Evolutionary conservation across 106 monocot species (phyloP), one percentile per base, ranked within the genome.

Genomic region (Acorus calamus): DNA sequence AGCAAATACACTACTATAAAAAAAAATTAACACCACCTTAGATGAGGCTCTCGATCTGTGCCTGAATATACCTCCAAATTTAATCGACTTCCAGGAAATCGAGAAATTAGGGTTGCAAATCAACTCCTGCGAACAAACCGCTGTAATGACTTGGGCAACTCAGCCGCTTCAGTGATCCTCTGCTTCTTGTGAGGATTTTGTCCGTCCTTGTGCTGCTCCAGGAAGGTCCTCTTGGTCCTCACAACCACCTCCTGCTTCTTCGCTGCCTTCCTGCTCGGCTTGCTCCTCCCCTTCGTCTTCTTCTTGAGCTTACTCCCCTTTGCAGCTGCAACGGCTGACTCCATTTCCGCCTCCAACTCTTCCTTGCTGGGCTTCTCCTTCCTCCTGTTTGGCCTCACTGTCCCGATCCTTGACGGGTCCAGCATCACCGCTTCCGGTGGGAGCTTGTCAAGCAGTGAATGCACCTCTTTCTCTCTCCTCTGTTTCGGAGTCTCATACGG

Each of bases 221-320:
- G 43, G 74, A 90, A 85, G 0, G 62, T 50, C 67, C 80, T 87
- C 76, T 96, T 96, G 0, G 80, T 87, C 51, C 62, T 90, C n/a
- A 76, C 69, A 60, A 87, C 80, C 13, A 64, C 77, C 12, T 96
- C 90, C 66, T 90, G 70, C 63, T 87, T 87, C 62, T 82, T 90
- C 74, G 74, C 85, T 0, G 83, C 72, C 65, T 14, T 66, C 69
- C 81, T 96, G 68, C 94, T 96, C 0, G 94, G 83, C 74, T 96
- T 90, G 77, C 56, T 96, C 73, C 90, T 91, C 42, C 94, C 94
- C 67, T 96, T 96, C 2, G 90, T 90, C 68, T 96, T 96, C 5
- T 91, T 87, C 79, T 87, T 96, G n/a, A 79, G 42, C 3, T 42
- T 62, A 5, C 66, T 70, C 5, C 63, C 69, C 76, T 90, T 90